Percentiles rank a stretch among this genome's conserved stretches.
phyloP scores from a whole-genome alignment of 192 early-diverging fungal species.

The Coemansia sp. region DNA sequence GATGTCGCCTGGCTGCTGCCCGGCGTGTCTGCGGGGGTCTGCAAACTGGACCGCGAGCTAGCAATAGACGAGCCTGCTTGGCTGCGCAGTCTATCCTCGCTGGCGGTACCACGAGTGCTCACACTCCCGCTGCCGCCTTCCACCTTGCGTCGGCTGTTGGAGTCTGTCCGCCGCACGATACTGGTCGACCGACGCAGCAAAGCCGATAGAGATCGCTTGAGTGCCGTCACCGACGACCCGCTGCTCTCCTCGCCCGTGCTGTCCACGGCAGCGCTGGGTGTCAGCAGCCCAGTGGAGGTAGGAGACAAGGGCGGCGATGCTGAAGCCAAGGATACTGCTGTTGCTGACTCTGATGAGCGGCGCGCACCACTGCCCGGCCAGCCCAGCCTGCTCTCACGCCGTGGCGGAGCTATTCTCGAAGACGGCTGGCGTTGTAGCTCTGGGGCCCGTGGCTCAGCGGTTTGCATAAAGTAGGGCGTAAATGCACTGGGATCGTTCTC shows the following conservation, averaged over 20 bases:
- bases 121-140: background rate
- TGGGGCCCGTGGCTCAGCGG: constrained; percentile 25
- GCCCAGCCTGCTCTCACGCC: background rate
- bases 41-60: background rate
- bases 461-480: constrained; percentile 43
- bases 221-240: background rate
- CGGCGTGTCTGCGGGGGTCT: background rate
- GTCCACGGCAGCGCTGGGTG: constrained; percentile 5
- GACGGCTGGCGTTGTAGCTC: constrained; percentile 31
- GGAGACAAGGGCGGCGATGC: background rate
- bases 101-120: constrained; percentile 4
- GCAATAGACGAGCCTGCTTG: background rate
- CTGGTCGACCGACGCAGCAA: constrained; percentile 42
- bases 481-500: constrained; percentile 17
- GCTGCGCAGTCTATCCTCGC: constrained; percentile 11
- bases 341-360: constrained; percentile 3
- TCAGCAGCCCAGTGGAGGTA: constrained; percentile 10
- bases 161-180: constrained; percentile 24
- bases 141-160: constrained; percentile 1
- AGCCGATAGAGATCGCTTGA: constrained; percentile 48
- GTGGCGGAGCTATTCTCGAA: background rate
- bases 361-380: constrained; percentile 7
- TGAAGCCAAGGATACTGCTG: background rate
- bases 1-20: background rate
- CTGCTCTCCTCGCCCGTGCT: background rate